Conservation (phyloP, 2,329 filamentous ascomycete species). For the Nigrospora sphaerica region DNA sequence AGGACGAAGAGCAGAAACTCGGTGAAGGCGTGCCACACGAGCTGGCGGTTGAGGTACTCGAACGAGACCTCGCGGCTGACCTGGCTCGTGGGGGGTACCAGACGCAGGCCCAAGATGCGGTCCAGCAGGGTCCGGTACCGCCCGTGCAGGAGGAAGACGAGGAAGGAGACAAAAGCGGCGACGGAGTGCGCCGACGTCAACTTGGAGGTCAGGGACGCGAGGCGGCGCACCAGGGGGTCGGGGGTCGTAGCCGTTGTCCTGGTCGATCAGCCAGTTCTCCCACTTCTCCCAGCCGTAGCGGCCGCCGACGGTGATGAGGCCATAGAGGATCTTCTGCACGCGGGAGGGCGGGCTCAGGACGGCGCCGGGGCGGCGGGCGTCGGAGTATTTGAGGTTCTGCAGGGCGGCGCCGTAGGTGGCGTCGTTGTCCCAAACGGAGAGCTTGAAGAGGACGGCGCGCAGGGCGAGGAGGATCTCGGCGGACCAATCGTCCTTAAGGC, state of each 20-base stretch:
- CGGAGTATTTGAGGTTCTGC: constrained; percentile 85
- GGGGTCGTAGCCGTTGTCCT: constrained; percentile 69
- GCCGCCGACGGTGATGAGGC: constrained; percentile 77
- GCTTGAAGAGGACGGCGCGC: constrained; percentile 79
- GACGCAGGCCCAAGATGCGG: constrained; percentile 72
- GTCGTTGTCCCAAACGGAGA: constrained; percentile 94
- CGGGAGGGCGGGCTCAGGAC: constrained; percentile 64
- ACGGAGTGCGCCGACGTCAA: constrained; percentile 70
- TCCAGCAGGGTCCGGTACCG: constrained; percentile 88
- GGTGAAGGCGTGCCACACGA: constrained; percentile 99
- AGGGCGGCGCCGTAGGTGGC: constrained; percentile 89
- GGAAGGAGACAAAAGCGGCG: constrained; percentile 77
- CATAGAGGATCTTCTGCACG: constrained; percentile 80
- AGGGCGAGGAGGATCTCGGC: constrained; percentile 76
- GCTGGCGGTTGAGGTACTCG: constrained; percentile 93
- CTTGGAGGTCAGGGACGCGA: constrained; percentile 64
- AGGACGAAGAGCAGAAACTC: constrained; percentile 96
- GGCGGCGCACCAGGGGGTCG: constrained; percentile 39
- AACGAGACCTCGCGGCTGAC: constrained; percentile 90
- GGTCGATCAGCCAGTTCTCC: constrained; percentile 76
- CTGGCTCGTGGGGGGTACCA: constrained; percentile 78
- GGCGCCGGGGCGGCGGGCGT: constrained; percentile 61
- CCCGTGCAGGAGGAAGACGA: constrained; percentile 86
- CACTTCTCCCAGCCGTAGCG: constrained; percentile 87
- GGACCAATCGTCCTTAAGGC: constrained; percentile 79